Evolutionary conservation across 1,284 basidiomycete genomes (phyloP).

Genomic region (Xerocomus nothofagi): DNA sequence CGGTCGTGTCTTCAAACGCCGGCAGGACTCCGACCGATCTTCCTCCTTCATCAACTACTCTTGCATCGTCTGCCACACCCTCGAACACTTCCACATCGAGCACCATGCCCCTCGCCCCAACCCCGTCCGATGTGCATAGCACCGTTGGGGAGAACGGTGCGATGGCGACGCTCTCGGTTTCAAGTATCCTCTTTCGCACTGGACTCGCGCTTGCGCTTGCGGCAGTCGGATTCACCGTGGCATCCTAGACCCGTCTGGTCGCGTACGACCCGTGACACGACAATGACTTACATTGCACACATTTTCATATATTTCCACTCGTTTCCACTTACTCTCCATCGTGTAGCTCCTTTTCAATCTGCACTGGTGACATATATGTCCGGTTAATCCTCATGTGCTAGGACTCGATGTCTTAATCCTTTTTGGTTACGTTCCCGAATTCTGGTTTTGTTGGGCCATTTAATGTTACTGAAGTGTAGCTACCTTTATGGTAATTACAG

Average conservation of each 20-base stretch:
- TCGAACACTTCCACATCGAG: not conserved
- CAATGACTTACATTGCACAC: not conserved
- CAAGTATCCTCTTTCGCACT: conserved; percentile 12
- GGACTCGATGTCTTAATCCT: not conserved
- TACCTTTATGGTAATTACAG: conserved; percentile 5
- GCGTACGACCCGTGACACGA: not conserved
- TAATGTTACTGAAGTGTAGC: not conserved
- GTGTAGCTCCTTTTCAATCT: not conserved
- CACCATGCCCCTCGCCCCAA: not conserved
- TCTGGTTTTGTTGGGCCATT: not conserved
- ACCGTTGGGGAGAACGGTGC: conserved; percentile 12
- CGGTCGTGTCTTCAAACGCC: not conserved
- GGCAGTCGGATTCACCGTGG: conserved; percentile 18
- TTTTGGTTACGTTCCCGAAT: not conserved
- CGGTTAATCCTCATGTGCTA: not conserved
- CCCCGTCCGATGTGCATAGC: not conserved
- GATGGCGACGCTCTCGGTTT: not conserved
- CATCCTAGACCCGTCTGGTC: conserved; percentile 16
- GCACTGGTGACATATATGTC: not conserved
- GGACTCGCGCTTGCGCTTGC: conserved; percentile 20
- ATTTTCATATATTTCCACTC: not conserved
- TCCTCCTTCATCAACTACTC: not conserved
- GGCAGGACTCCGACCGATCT: not conserved
- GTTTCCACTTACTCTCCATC: not conserved
- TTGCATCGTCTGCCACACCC: not conserved